Evolutionary conservation across 768 basidiomycete genomes (phyloP).

Genomic region (Mycena rosella): DNA sequence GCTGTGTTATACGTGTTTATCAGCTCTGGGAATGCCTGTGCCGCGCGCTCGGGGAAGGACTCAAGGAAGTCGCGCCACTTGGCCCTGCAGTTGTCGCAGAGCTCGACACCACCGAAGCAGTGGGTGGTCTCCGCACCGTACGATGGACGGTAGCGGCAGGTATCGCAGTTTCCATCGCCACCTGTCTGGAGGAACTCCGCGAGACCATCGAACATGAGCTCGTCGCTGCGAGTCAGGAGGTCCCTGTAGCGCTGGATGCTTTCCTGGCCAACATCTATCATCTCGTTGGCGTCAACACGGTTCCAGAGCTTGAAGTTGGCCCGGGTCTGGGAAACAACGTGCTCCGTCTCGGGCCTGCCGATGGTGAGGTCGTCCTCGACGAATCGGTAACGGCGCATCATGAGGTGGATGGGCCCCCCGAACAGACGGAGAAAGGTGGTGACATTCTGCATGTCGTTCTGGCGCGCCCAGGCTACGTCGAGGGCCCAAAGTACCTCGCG

Average conservation of each 20-base stretch:
- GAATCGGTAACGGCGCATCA: constrained; percentile 5
- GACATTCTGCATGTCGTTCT: background rate
- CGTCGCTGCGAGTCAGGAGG: background rate
- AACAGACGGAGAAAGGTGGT: background rate
- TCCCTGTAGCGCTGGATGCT: background rate
- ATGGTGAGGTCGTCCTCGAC: background rate
- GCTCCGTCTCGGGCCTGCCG: background rate
- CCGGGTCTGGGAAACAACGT: background rate
- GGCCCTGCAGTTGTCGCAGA: constrained; percentile 1
- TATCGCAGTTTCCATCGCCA: background rate
- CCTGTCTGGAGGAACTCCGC: background rate
- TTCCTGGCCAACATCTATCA: background rate
- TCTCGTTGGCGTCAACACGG: background rate
- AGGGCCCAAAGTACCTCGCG: constrained; percentile 12
- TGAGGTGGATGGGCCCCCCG: constrained; percentile 1
- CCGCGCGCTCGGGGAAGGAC: background rate
- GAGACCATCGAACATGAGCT: background rate
- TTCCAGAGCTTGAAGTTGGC: constrained; percentile 1
- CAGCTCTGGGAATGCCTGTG: background rate
- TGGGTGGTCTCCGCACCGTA: constrained; percentile 1
- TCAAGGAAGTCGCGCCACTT: background rate
- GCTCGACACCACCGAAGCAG: background rate
- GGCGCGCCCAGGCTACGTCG: background rate
- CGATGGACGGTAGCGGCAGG: background rate
- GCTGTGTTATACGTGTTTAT: background rate